Conservation (phyloP, 2,329 filamentous ascomycete genomes). For the Botryosphaeria dothidea region DNA sequence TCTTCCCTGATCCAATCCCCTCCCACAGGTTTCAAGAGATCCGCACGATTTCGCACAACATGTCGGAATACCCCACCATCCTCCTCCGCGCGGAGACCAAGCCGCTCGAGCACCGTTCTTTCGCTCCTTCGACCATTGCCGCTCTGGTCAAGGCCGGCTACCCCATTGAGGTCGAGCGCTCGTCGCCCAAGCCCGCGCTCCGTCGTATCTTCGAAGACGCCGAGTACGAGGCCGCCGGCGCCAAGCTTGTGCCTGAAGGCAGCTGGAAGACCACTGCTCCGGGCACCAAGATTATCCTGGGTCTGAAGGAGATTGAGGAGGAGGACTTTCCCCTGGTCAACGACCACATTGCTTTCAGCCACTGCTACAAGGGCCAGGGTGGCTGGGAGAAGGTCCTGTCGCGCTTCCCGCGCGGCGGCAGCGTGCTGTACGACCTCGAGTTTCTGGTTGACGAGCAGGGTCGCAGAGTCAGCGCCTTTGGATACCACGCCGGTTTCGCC, state of each 20-base stretch:
- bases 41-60: not conserved
- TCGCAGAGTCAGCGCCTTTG: conserved; percentile 70
- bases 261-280: conserved; percentile 39
- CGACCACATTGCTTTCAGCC: conserved; percentile 44
- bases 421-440: conserved; percentile 81
- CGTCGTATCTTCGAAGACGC: conserved; percentile 44
- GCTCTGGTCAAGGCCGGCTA: conserved; percentile 44
- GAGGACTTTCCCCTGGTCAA: conserved; percentile 40
- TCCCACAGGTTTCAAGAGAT: not conserved
- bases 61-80: conserved; percentile 37
- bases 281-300: conserved; percentile 42
- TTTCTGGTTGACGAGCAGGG: conserved; percentile 76
- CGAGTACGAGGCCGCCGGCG: conserved; percentile 41
- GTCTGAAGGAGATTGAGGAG: conserved; percentile 44
- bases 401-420: conserved; percentile 74
- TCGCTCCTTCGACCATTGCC: conserved; percentile 41
- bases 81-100: conserved; percentile 45
- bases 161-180: conserved; percentile 41
- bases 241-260: conserved; percentile 38
- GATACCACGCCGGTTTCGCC: conserved; percentile 50
- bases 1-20: not conserved
- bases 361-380: conserved; percentile 46
- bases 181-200: conserved; percentile 37
- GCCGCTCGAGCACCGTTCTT: conserved; percentile 42
- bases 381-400: conserved; percentile 76